Percentiles rank a stretch among this genome's conserved stretches.
These are phyloP conservation scores for Lactifluus echinatus DNA, from an alignment of 768 basidiomycete species.

Conservation along the genomic window DNA sequence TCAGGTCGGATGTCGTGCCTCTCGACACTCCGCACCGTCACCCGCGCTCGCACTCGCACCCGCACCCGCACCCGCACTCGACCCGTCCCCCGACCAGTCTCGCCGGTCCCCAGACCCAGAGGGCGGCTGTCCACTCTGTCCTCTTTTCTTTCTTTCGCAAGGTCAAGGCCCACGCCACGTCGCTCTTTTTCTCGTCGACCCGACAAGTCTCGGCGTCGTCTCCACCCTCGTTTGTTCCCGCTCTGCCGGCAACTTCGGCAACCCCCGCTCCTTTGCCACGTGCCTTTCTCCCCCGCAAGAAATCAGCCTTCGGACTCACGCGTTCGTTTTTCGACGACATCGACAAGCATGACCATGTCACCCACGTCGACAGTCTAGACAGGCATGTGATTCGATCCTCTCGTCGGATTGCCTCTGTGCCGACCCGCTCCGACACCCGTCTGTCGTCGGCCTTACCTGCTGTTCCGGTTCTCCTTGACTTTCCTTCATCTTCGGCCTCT, in stretches of 20 bases:
- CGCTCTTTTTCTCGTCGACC: background rate
- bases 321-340: conserved; percentile 9
- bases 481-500: background rate
- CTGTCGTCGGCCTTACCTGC: conserved; percentile 6
- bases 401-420: background rate
- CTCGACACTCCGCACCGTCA: too few relatives aligned
- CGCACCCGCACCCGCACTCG: too few relatives aligned
- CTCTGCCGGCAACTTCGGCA: background rate
- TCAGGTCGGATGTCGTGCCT: conserved; percentile 6
- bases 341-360: too few relatives aligned
- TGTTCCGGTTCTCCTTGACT: background rate
- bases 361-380: background rate
- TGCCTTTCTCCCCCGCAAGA: background rate
- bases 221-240: background rate
- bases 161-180: conserved; percentile 6
- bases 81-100: background rate
- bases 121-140: background rate
- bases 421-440: background rate
- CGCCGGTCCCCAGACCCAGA: background rate
- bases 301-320: background rate
- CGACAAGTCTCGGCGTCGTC: background rate
- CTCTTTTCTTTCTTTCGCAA: conserved; percentile 7
- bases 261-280: background rate
- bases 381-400: background rate
- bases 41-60: too few relatives aligned